A percentile compares a stretch with the other conserved stretches of the same genome.
phyloP scores from a whole-genome alignment of 2,329 filamentous ascomycete species.

The Chaetomiaceae sp. region DNA sequence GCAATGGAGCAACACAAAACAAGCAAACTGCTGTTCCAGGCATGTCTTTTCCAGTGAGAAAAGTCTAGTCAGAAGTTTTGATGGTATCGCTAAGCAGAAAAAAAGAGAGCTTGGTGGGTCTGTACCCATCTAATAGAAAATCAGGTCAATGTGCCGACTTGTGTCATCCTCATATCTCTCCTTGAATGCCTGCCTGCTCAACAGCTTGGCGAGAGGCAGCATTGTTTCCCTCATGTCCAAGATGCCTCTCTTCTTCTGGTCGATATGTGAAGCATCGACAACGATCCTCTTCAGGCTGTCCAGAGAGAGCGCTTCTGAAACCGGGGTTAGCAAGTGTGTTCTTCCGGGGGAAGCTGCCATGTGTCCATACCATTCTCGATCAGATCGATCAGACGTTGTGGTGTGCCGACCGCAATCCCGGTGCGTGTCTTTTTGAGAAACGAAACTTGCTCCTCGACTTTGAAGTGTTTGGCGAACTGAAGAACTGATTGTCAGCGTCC shows the following conservation, averaged over 20 bases:
- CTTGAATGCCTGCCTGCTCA: constrained; percentile 67
- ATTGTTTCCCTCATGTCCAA: constrained; percentile 94
- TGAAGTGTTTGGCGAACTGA: constrained; percentile 94
- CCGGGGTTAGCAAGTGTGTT: constrained; percentile 9
- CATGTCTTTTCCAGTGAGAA: too few relatives aligned
- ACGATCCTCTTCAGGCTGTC: constrained; percentile 72
- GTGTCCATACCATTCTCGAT: constrained; percentile 65
- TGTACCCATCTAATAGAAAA: constrained; percentile 56
- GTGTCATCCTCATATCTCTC: constrained; percentile 56
- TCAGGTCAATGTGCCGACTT: constrained; percentile 53
- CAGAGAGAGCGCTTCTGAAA: constrained; percentile 61
- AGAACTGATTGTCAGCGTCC: background rate
- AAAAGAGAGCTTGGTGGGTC: too few relatives aligned
- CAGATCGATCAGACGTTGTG: constrained; percentile 73
- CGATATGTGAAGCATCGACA: constrained; percentile 86
- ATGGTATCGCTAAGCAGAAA: too few relatives aligned
- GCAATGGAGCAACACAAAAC: too few relatives aligned
- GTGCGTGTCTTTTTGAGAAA: constrained; percentile 67
- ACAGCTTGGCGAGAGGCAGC: constrained; percentile 69
- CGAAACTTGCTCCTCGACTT: constrained; percentile 77
- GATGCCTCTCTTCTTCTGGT: constrained; percentile 89
- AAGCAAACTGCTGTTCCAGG: too few relatives aligned
- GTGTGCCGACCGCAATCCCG: constrained; percentile 87
- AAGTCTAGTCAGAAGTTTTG: too few relatives aligned
- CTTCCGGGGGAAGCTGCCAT: background rate